Conservation (phyloP, 228 moss, liverwort and hornwort genomes). For the Sphagnum magellanicum region DNA sequence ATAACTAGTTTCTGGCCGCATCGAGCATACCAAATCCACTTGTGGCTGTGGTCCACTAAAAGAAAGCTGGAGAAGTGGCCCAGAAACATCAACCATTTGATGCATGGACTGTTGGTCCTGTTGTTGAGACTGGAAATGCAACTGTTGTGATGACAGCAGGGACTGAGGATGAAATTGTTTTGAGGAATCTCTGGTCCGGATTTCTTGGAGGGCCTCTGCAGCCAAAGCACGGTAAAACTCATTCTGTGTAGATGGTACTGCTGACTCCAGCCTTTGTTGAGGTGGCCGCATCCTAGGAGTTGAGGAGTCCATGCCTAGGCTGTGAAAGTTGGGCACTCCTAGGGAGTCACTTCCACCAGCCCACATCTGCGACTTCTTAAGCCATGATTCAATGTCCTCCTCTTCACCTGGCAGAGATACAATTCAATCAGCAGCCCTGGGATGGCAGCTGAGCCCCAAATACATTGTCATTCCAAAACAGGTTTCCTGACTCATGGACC, state of each 20-base stretch:
- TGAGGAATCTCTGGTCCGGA: conserved; percentile 41
- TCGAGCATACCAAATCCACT: conserved; percentile 29
- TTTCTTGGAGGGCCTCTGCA: conserved; percentile 75
- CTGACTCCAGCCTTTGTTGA: conserved; percentile 28
- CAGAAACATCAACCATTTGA: conserved; percentile 32
- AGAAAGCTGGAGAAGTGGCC: conserved; percentile 57
- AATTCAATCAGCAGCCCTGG: too few relatives aligned
- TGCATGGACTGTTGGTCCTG: conserved; percentile 31
- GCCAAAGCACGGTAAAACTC: conserved; percentile 68
- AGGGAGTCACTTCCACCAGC: conserved; percentile 51
- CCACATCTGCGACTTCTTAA: conserved; percentile 48
- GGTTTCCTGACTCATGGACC: not conserved
- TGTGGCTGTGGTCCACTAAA: conserved; percentile 67
- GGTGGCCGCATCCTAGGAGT: conserved; percentile 50
- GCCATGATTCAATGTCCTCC: conserved; percentile 60
- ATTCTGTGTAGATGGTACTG: conserved; percentile 41
- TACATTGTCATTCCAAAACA: too few relatives aligned
- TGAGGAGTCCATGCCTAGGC: conserved; percentile 41
- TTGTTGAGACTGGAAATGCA: conserved; percentile 5
- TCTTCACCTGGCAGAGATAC: conserved; percentile 43
- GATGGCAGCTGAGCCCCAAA: too few relatives aligned
- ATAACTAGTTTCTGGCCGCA: conserved; percentile 49
- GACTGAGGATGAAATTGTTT: conserved; percentile 21
- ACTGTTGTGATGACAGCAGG: too few relatives aligned
- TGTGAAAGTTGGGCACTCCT: conserved; percentile 44